Evolutionary conservation across 2,329 filamentous ascomycete genomes (phyloP), one percentile per base, ranked within the genome.

Genomic region (Fusarium multiceps): DNA sequence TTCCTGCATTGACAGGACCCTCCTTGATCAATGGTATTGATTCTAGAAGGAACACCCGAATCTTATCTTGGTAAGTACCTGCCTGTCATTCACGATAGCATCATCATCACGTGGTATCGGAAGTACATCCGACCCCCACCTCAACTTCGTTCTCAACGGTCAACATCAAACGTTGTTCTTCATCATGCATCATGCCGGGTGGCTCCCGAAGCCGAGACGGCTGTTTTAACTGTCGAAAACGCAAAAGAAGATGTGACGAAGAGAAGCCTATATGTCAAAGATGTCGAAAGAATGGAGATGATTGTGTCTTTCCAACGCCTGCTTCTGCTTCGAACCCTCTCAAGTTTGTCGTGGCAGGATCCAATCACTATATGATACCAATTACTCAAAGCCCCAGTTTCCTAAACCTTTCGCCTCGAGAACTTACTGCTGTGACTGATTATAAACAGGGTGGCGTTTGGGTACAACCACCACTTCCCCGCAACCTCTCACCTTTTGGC

Each of bases 211-310:
- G 72, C 50, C 72, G 72, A 34, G 59, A 70, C 10, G 72, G 73
- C 55, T 85, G 83, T 75, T 80, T 80, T 59, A 82, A 82, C 59
- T 85, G 85, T 69, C 79, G 85, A 57, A 84, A 83, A 63, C 80
- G 85, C 59, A 86, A 85, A 70, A 74, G 84, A n/a, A 79, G 80
- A 55, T 87, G 85, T 72, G 83, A 86, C 68, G 57, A 71, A 20
- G 42, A 71, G 21, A 74, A 74, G 18, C 72, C 72, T 4, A 8
- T 53, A 1, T 74, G 72, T 43, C 30, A 32, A 30, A 49, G 63
- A 13, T 74, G 72, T 32, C 61, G 58, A 28, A 63, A 58, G 47
- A 27, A 27, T 8, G 64, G 63, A 20, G 59, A 66, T 8, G 50
- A 72, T 7, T 74, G 72, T 25, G 23, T 74, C 28, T 74, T 69